These are phyloP conservation scores for Sistotremastrum suecicum DNA, from an alignment of 768 basidiomycete genomes.

Conservation along the genomic window DNA sequence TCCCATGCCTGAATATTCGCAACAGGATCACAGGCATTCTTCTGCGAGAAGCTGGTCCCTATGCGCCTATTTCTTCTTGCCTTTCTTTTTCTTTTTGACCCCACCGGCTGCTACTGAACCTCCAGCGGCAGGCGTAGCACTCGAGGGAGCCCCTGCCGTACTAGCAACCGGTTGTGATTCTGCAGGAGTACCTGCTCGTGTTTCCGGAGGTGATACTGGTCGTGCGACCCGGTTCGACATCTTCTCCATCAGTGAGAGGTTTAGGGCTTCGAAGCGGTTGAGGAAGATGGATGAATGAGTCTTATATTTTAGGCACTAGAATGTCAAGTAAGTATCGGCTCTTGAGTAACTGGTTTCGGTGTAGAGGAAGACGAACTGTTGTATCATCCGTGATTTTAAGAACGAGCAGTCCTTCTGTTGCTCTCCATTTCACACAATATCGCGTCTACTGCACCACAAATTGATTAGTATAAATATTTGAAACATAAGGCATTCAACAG, in stretches of 20 bases:
- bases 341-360: background rate
- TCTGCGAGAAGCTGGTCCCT: too few species aligned
- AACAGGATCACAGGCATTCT: too few species aligned
- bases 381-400: constrained; percentile 89
- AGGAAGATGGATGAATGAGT: constrained; percentile 89
- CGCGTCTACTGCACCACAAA: constrained; percentile 42
- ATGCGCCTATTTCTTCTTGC: constrained; percentile 11
- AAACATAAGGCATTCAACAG: background rate
- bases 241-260: constrained; percentile 72
- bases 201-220: constrained; percentile 16
- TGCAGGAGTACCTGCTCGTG: constrained; percentile 5
- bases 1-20: too few species aligned
- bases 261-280: constrained; percentile 90
- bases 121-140: constrained; percentile 17
- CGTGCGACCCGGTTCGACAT: constrained; percentile 55
- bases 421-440: constrained; percentile 86
- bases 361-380: constrained; percentile 40
- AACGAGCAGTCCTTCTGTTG: constrained; percentile 74
- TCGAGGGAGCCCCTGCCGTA: constrained; percentile 13
- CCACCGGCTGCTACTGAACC: constrained; percentile 3
- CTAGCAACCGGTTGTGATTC: constrained; percentile 8
- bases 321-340: background rate
- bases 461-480: background rate
- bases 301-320: constrained; percentile 90
- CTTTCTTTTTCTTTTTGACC: constrained; percentile 14